These are phyloP conservation scores for Polygonum aviculare DNA, from an alignment of 148 eudicot species.

Conservation along the genomic window DNA sequence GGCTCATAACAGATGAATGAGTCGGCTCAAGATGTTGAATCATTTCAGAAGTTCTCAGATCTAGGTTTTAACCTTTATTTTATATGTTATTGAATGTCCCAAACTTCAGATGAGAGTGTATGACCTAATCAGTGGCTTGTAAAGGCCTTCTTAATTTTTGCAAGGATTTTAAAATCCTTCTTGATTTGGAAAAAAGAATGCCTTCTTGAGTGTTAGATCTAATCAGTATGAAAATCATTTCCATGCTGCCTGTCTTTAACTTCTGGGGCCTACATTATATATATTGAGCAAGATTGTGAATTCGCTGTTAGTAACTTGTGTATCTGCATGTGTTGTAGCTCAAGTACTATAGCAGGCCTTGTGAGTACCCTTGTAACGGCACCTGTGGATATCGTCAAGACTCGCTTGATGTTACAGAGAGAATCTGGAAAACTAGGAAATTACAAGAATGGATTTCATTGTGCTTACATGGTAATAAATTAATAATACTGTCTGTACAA, in stretches of 20 bases:
- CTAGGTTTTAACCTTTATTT: background rate
- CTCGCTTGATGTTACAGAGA: constrained; percentile 87
- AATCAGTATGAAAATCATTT: background rate
- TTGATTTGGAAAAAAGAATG: too few relatives aligned
- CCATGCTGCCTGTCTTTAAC: background rate
- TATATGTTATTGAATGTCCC: background rate
- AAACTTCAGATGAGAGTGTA: background rate
- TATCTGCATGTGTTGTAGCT: constrained; percentile 36
- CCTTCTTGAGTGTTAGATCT: too few relatives aligned
- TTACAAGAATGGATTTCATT: constrained; percentile 76
- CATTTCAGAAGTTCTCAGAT: background rate
- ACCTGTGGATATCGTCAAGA: constrained; percentile 87
- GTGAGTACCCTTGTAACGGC: constrained; percentile 81
- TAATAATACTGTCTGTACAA: background rate
- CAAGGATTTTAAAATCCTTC: too few relatives aligned
- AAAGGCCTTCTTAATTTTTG: background rate
- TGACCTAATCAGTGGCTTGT: background rate
- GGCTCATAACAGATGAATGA: background rate
- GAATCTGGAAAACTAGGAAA: constrained; percentile 47
- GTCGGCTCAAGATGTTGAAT: background rate
- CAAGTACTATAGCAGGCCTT: constrained; percentile 71
- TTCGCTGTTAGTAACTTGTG: constrained; percentile 1
- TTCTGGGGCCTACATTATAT: background rate
- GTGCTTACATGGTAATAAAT: constrained; percentile 64
- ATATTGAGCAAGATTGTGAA: constrained; percentile 7